A percentile compares a stretch with the other conserved stretches of the same genome.
phyloP scores from a whole-genome alignment of 2,329 filamentous ascomycete genomes.

The Xylariaceae sp. region DNA sequence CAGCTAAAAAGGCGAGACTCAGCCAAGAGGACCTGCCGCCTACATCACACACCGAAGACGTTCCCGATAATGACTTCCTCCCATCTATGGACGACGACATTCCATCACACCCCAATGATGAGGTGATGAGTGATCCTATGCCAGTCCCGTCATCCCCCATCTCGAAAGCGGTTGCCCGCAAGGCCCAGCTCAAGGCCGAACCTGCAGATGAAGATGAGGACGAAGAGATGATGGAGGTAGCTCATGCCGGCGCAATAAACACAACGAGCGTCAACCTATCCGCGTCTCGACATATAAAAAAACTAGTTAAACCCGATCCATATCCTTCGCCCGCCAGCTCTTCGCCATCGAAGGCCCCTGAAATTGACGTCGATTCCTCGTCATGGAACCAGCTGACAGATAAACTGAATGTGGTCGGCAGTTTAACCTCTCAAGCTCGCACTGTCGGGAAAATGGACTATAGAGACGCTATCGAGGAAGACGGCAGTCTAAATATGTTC shows the following conservation, averaged over 20 bases:
- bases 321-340: slow-evolving; percentile 78
- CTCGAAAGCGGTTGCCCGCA: slow-evolving; percentile 78
- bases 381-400: slow-evolving; percentile 89
- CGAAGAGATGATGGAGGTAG: slow-evolving; percentile 87
- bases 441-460: slow-evolving; percentile 81
- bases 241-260: slow-evolving; percentile 74
- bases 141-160: slow-evolving; percentile 80
- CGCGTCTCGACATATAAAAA: slow-evolving; percentile 79
- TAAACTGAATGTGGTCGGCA: slow-evolving; percentile 85
- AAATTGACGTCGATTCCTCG: slow-evolving; percentile 74
- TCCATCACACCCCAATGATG: slow-evolving; percentile 47
- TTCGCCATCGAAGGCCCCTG: slow-evolving; percentile 70
- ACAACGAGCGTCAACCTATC: slow-evolving; percentile 82
- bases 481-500: slow-evolving; percentile 92
- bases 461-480: slow-evolving; percentile 87
- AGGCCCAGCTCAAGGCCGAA: slow-evolving; percentile 59
- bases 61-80: slow-evolving; percentile 63
- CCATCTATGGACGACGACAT: slow-evolving; percentile 67
- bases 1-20: slow-evolving; percentile 63
- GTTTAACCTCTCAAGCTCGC: slow-evolving; percentile 67
- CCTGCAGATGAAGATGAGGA: slow-evolving; percentile 70
- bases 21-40: slow-evolving; percentile 57
- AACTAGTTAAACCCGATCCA: slow-evolving; percentile 69
- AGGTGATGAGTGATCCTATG: slow-evolving; percentile 85
- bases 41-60: slow-evolving; percentile 58